Conservation (phyloP, 2,329 filamentous ascomycete species). For the Parascedosporium putredinis region DNA sequence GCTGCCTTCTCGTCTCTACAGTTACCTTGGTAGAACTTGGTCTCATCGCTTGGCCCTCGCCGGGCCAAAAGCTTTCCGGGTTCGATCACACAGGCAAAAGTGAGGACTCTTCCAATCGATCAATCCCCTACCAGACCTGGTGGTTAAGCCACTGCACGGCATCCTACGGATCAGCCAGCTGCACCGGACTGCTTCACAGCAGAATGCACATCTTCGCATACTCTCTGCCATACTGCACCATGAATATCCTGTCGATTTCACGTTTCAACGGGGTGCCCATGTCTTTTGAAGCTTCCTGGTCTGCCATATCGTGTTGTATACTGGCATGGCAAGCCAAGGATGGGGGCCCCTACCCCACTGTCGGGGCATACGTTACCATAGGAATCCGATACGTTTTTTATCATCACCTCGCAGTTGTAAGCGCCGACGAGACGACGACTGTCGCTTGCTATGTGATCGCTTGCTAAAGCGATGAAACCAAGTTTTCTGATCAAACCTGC, state of each 20-base stretch:
- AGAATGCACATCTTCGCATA: background rate
- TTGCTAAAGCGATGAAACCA: too few species aligned
- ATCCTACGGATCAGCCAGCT: background rate
- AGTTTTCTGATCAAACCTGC: too few species aligned
- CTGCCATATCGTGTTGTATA: background rate
- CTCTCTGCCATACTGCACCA: background rate
- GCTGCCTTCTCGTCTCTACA: too few species aligned
- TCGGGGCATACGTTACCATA: too few species aligned
- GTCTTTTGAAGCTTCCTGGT: conserved; percentile 3
- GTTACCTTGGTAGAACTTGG: background rate
- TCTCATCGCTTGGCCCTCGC: background rate
- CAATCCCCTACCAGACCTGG: background rate
- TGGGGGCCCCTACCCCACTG: too few species aligned
- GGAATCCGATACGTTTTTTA: too few species aligned
- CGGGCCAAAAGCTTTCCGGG: background rate
- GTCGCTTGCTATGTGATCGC: too few species aligned
- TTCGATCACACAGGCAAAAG: background rate
- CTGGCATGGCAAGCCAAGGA: too few species aligned
- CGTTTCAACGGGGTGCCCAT: background rate
- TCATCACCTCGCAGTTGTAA: too few species aligned
- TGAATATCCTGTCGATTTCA: background rate
- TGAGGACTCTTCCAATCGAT: too few species aligned
- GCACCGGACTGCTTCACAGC: background rate
- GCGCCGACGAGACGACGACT: too few species aligned
- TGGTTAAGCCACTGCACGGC: background rate